A percentile compares a stretch with the other conserved stretches of the same genome.
phyloP scores from a whole-genome alignment of 2,329 filamentous ascomycete genomes.

The Neurospora sp. region DNA sequence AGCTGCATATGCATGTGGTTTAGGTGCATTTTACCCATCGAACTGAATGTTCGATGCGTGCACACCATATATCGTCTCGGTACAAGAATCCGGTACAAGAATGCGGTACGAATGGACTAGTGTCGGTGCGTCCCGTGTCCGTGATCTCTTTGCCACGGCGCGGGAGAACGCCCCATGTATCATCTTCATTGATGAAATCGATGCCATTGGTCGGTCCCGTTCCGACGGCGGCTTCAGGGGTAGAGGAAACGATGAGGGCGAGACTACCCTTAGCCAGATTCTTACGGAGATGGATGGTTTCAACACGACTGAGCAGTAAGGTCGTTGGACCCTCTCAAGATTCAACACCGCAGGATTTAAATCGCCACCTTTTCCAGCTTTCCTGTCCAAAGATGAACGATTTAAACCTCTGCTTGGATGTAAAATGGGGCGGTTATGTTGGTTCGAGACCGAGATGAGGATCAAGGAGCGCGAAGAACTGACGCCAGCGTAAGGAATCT shows the following conservation, averaged over 20 bases:
- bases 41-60: too few relatives aligned
- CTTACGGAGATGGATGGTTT: slow-evolving; percentile 98
- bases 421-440: too few relatives aligned
- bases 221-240: slow-evolving; percentile 72
- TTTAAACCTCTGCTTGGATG: background rate
- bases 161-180: slow-evolving; percentile 96
- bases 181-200: slow-evolving; percentile 99
- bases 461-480: too few relatives aligned
- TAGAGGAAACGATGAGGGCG: slow-evolving; percentile 92
- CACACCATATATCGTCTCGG: too few relatives aligned
- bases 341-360: background rate
- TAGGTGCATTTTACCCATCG: too few relatives aligned
- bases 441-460: too few relatives aligned
- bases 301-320: slow-evolving; percentile 71
- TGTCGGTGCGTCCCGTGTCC: slow-evolving; percentile 89
- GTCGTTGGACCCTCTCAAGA: background rate
- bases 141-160: slow-evolving; percentile 88
- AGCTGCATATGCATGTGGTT: too few relatives aligned
- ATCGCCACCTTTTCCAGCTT: background rate
- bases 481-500: too few relatives aligned
- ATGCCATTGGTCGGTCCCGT: slow-evolving; percentile 89
- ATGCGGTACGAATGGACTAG: slow-evolving; percentile 23
- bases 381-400: background rate
- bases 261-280: slow-evolving; percentile 96
- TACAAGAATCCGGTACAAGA: too few relatives aligned